A percentile compares a stretch with the other conserved stretches of the same genome.
Evolutionary conservation across 495 filamentous ascomycete species (phyloP).

Genomic region (Parachaetomium inaequale): DNA sequence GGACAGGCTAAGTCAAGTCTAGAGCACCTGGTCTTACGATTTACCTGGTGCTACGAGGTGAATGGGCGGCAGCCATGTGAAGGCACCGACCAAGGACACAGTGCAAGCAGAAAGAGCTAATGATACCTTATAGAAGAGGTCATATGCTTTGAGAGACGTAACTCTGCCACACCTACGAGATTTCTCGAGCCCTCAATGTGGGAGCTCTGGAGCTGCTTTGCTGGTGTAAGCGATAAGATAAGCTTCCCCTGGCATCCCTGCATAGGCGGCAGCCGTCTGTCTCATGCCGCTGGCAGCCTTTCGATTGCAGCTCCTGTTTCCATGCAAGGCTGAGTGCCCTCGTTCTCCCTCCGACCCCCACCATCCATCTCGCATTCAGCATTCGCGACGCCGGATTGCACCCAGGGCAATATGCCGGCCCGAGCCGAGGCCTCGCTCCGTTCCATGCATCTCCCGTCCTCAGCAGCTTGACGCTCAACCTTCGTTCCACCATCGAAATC

Average conservation of each 20-base stretch:
- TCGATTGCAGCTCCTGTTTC: background rate
- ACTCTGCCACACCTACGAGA: too few species aligned
- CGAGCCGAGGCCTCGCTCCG: background rate
- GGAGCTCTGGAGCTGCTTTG: too few species aligned
- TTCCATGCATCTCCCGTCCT: background rate
- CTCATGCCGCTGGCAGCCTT: background rate
- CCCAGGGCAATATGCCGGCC: background rate
- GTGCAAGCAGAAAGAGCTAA: too few species aligned
- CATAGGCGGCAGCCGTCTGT: background rate
- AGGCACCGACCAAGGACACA: too few species aligned
- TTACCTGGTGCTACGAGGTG: too few species aligned
- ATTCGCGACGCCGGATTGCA: background rate
- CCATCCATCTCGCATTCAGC: background rate
- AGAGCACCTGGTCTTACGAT: too few species aligned
- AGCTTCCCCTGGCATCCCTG: background rate
- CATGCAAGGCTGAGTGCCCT: background rate
- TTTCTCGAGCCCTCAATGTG: too few species aligned
- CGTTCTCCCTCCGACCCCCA: background rate
- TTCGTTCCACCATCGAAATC: background rate
- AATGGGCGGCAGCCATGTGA: too few species aligned
- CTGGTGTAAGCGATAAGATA: constrained; percentile 20
- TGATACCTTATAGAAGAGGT: too few species aligned
- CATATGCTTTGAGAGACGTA: too few species aligned
- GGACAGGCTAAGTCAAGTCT: too few species aligned
- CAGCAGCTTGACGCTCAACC: background rate